Conservation (phyloP, 106 monocot species). For the Apostasia shenzhenica region DNA sequence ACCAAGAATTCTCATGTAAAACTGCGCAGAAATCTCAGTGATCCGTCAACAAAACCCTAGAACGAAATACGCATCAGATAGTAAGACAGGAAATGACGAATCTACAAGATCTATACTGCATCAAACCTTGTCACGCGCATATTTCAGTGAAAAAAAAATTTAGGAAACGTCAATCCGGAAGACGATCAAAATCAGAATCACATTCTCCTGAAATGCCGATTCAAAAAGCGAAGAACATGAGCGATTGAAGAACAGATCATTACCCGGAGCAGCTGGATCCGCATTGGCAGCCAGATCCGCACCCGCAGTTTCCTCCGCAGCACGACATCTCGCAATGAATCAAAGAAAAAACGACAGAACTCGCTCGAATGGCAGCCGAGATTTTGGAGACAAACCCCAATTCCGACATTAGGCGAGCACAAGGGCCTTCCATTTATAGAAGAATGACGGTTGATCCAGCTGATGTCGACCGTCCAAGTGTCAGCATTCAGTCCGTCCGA, state of each 20-base stretch:
- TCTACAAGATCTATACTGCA: neutral
- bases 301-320: slow-evolving; percentile 58
- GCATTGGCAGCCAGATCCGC: slow-evolving; percentile 49
- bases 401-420: neutral
- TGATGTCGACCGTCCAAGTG: slow-evolving; percentile 6
- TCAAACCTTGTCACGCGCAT: neutral
- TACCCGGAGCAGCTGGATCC: slow-evolving; percentile 55
- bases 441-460: neutral
- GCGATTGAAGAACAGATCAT: neutral
- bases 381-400: too few species aligned
- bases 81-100: neutral
- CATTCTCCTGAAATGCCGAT: neutral
- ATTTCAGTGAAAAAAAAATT: neutral
- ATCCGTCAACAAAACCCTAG: neutral
- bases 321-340: slow-evolving; percentile 32
- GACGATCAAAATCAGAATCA: neutral
- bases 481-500: neutral
- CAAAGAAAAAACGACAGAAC: neutral
- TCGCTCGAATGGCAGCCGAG: too few species aligned
- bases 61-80: too few species aligned
- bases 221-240: neutral
- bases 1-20: neutral
- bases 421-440: neutral
- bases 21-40: neutral
- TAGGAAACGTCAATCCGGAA: neutral